Base-by-base conservation (phyloP, 768 basidiomycete genomes). In the Myochromella boudieri region DNA sequence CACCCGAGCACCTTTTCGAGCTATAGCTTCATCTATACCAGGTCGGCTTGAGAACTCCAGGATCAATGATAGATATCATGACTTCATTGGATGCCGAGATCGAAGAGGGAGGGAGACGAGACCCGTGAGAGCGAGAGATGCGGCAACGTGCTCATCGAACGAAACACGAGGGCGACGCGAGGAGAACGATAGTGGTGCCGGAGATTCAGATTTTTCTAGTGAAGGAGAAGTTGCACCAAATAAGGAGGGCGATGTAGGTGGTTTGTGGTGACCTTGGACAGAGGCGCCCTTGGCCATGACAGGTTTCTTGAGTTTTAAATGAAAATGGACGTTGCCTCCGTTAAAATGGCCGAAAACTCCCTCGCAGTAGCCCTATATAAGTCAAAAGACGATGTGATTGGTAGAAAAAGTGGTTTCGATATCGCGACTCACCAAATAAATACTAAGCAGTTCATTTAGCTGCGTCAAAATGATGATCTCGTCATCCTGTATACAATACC, bases 291-390 rank as follows among this genome's bases (percentile, higher is more conserved):
- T 90, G 3, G 87, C 77, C 74, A 86, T 84, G 53, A 93, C 70
- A 0, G 88, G 86, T 44, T 80, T 83, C 72, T 94, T 93, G 51
- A 94, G 77, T 54, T 81, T 86, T 2, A 77, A 72, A 49, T 81
- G 81, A 58, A 92, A 88, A 6, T 69, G 76, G 8, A 94, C 91
- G 47, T 84, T 69, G 17, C 63, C 53, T 0, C 77, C 82, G 14
- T 68, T 66, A 59, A 94, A 92, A 4, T 80, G 75, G 8, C 91
- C 91, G 2, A 93, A 85, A 42, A 93, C 87, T 42, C 85, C 91
- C 67, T 94, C 91, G 59, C 91, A 94, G 54, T 84, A 87, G 3
- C 91, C 91, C 89, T 91, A 55, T 0, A 38, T 17, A 43, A 12
- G 11, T 22, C 29, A 20, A 14, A 32, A 49, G 11, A 42, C n/a